These are phyloP conservation scores for Kwoniella dejecticola DNA, from an alignment of 768 basidiomycete species.

Conservation along the genomic window DNA sequence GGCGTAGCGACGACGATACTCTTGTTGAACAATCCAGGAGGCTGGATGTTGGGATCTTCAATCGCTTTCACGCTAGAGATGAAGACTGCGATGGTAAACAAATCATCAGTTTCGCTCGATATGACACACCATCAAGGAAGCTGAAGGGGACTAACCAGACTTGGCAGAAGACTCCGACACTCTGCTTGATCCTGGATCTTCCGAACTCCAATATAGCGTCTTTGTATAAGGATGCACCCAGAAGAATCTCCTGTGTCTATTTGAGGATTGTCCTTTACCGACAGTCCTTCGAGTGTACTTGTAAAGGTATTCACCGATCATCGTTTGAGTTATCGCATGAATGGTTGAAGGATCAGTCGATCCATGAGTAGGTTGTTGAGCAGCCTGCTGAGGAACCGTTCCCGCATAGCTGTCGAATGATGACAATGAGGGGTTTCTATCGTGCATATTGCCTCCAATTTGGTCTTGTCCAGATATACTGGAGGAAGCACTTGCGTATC, in stretches of 20 bases:
- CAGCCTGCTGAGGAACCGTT: not conserved
- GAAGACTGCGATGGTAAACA: constrained; percentile 82
- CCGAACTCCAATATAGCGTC: constrained; percentile 94
- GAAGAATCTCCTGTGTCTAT: constrained; percentile 91
- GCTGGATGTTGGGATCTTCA: constrained; percentile 94
- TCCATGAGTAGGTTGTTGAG: constrained; percentile 41
- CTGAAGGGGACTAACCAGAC: constrained; percentile 71
- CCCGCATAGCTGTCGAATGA: constrained; percentile 33
- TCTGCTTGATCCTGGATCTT: constrained; percentile 85
- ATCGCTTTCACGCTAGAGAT: constrained; percentile 89
- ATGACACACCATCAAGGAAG: too few species aligned
- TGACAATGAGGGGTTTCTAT: constrained; percentile 43
- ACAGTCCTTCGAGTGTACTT: constrained; percentile 91
- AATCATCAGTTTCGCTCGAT: too few species aligned
- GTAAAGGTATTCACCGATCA: constrained; percentile 98
- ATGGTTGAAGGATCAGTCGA: constrained; percentile 87
- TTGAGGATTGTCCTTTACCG: constrained; percentile 86
- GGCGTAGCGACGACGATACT: constrained; percentile 90
- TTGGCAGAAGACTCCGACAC: constrained; percentile 92
- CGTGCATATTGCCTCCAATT: constrained; percentile 4
- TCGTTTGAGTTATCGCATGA: constrained; percentile 97
- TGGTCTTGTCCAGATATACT: constrained; percentile 31
- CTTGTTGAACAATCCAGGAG: constrained; percentile 87
- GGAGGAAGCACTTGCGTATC: constrained; percentile 32
- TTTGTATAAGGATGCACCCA: constrained; percentile 99